Conservation (phyloP, 2,329 filamentous ascomycete species). For the Emmonsia crescens region DNA sequence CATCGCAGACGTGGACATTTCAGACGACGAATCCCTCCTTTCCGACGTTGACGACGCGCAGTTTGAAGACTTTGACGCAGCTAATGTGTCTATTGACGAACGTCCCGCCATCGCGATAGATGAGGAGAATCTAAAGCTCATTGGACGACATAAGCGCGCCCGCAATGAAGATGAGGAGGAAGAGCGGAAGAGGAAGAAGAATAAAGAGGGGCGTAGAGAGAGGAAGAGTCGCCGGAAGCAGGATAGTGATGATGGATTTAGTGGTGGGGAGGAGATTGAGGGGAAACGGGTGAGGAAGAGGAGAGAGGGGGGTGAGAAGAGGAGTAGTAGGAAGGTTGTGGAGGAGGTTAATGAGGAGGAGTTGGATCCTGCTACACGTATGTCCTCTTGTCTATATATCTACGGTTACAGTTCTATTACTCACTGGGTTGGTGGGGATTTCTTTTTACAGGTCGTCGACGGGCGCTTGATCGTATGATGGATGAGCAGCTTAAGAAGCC, state of each 20-base stretch:
- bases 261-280: constrained; percentile 42
- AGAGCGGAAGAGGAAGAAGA: constrained; percentile 59
- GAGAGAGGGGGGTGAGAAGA: constrained; percentile 38
- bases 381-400: constrained; percentile 22
- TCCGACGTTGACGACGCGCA: constrained; percentile 56
- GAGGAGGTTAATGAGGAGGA: constrained; percentile 65
- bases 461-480: constrained; percentile 76
- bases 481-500: constrained; percentile 80
- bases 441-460: constrained; percentile 49
- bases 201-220: constrained; percentile 43
- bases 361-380: constrained; percentile 72
- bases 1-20: constrained; percentile 34
- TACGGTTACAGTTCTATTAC: constrained; percentile 6
- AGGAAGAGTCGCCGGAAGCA: constrained; percentile 60
- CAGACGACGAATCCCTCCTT: constrained; percentile 51
- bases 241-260: constrained; percentile 42
- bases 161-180: constrained; percentile 51
- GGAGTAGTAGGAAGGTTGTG: constrained; percentile 41
- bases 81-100: constrained; percentile 50
- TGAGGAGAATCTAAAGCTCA: constrained; percentile 49
- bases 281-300: constrained; percentile 43
- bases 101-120: constrained; percentile 49
- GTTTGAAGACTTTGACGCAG: constrained; percentile 54
- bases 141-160: constrained; percentile 55
- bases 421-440: not conserved